These are phyloP conservation scores for Hyaloscypha finlandica DNA, from an alignment of 495 filamentous ascomycete genomes.

Conservation along the genomic window DNA sequence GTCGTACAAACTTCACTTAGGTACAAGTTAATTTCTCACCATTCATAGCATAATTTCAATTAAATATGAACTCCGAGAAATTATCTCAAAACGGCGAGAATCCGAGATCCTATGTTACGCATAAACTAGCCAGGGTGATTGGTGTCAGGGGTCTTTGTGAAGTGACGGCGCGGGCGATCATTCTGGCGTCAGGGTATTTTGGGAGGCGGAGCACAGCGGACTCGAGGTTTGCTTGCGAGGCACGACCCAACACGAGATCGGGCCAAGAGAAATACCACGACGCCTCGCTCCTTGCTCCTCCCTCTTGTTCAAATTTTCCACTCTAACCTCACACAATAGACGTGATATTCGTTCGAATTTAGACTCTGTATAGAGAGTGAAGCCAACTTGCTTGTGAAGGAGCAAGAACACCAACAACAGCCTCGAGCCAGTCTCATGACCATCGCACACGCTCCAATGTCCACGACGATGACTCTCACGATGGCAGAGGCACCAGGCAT, in stretches of 20 bases:
- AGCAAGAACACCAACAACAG: background rate
- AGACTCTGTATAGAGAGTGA: background rate
- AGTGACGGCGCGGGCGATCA: background rate
- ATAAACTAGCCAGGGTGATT: background rate
- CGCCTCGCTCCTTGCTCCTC: background rate
- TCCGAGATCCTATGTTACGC: background rate
- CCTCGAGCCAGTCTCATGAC: conserved; percentile 30
- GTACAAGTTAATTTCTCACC: background rate
- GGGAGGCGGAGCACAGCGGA: background rate
- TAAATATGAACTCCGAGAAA: background rate
- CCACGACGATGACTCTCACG: conserved; percentile 33
- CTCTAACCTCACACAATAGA: background rate
- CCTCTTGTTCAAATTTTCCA: background rate
- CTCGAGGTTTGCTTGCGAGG: background rate
- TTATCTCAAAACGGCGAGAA: background rate
- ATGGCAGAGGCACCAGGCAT: conserved; percentile 13
- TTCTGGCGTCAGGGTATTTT: background rate
- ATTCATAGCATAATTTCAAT: background rate
- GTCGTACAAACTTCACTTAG: background rate
- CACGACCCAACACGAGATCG: background rate
- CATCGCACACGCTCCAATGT: conserved; percentile 24
- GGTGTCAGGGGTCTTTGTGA: background rate
- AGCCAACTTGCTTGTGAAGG: background rate
- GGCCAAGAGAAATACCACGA: background rate
- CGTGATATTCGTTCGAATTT: background rate